Evolutionary conservation across 2,329 filamentous ascomycete species (phyloP).

Genomic region (Calcarisporium arbuscula): DNA sequence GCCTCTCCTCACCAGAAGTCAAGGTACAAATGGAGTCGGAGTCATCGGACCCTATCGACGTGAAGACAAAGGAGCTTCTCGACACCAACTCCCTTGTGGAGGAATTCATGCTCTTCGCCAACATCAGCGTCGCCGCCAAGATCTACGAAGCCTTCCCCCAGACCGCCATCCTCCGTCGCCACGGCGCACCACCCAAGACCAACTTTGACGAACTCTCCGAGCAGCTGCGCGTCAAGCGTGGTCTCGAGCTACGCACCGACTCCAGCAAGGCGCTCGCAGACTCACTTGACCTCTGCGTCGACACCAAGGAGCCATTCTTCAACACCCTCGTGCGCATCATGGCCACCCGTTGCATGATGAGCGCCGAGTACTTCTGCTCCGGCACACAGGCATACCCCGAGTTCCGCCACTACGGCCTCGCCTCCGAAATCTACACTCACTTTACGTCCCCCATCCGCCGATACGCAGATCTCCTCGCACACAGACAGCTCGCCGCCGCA

Average conservation of each 20-base stretch:
- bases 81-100: slow-evolving; percentile 97
- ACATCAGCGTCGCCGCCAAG: slow-evolving; percentile 85
- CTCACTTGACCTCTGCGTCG: slow-evolving; percentile 79
- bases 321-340: slow-evolving; percentile 97
- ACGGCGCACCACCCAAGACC: slow-evolving; percentile 85
- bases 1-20: slow-evolving; percentile 95
- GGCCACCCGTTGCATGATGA: slow-evolving; percentile 98
- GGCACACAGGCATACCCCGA: slow-evolving; percentile 89
- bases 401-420: slow-evolving; percentile 94
- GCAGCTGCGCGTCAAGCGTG: slow-evolving; percentile 82
- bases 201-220: slow-evolving; percentile 94
- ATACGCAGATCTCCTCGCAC: slow-evolving; percentile 92
- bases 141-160: slow-evolving; percentile 92
- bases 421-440: slow-evolving; percentile 95
- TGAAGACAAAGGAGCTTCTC: slow-evolving; percentile 89
- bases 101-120: slow-evolving; percentile 98
- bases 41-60: slow-evolving; percentile 90
- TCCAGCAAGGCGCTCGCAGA: slow-evolving; percentile 91
- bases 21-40: slow-evolving; percentile 93
- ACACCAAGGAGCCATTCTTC: slow-evolving; percentile 83
- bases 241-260: slow-evolving; percentile 72
- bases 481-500: slow-evolving; percentile 89
- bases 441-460: slow-evolving; percentile 96
- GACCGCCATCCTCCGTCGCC: slow-evolving; percentile 86
- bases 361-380: slow-evolving; percentile 95